A percentile compares a stretch with the other conserved stretches of the same genome.
phyloP scores from a whole-genome alignment of 2,329 filamentous ascomycete genomes.

The Diaporthe australafricana region DNA sequence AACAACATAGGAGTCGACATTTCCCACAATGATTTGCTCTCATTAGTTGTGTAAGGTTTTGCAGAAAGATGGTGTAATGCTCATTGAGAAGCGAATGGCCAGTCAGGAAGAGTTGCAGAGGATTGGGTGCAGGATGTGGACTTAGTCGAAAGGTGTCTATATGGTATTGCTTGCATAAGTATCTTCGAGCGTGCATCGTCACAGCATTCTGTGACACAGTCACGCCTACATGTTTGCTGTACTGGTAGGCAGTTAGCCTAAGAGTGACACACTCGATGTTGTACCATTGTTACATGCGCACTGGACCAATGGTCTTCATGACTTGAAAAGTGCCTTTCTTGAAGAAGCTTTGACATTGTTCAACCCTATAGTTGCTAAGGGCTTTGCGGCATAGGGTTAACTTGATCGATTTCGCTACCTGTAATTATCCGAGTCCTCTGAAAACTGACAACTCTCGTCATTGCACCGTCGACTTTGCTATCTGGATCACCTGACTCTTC shows the following conservation, averaged over 20 bases:
- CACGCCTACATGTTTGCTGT: background rate
- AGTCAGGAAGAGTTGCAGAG: background rate
- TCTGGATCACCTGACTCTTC: background rate
- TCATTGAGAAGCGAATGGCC: background rate
- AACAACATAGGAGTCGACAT: background rate
- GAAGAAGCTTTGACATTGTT: too few relatives aligned
- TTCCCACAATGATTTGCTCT: background rate
- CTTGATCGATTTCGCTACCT: too few relatives aligned
- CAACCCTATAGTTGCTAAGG: too few relatives aligned
- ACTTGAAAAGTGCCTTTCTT: background rate
- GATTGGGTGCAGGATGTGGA: background rate
- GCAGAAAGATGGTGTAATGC: too few relatives aligned
- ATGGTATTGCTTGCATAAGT: background rate
- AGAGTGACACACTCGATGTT: background rate
- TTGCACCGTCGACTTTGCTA: background rate
- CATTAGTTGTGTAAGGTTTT: background rate
- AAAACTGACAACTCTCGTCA: too few relatives aligned
- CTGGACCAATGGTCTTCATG: background rate
- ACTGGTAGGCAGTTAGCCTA: background rate
- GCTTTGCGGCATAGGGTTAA: too few relatives aligned
- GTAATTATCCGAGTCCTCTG: too few relatives aligned
- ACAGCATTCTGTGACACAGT: background rate
- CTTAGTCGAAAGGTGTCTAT: too few relatives aligned
- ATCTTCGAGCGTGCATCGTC: background rate
- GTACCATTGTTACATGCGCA: too few relatives aligned